These are phyloP conservation scores for Lipomyces lipofer DNA, from an alignment of 805 yeast genomes.

Conservation along the genomic window DNA sequence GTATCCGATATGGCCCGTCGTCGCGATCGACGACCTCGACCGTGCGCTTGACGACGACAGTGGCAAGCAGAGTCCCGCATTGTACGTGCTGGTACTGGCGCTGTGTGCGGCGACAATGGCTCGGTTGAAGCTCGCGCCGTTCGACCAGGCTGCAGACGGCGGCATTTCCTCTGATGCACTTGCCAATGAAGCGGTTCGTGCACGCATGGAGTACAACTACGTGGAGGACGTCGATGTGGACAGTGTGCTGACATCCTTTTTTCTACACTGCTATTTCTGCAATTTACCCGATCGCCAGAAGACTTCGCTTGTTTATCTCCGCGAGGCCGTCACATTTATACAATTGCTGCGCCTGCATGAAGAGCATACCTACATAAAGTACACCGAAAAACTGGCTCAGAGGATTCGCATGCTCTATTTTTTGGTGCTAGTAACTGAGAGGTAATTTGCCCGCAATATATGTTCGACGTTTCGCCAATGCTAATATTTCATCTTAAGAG, in stretches of 20 bases:
- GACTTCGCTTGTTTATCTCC: not conserved
- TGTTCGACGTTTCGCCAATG: not conserved
- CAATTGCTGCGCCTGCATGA: not conserved
- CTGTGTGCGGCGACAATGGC: conserved; percentile 1
- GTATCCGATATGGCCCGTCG: not conserved
- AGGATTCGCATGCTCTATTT: not conserved
- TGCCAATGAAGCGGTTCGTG: not conserved
- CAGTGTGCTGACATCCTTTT: not conserved
- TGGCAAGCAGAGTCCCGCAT: not conserved
- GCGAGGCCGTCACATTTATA: conserved; percentile 1
- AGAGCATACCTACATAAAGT: not conserved
- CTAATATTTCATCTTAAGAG: not conserved
- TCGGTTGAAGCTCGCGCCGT: not conserved
- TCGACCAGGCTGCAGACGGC: not conserved
- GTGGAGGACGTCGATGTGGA: not conserved
- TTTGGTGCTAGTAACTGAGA: not conserved
- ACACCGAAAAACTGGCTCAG: not conserved
- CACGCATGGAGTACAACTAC: not conserved
- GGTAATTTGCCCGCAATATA: not conserved
- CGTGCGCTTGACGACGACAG: not conserved
- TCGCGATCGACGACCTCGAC: not conserved
- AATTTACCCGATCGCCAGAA: not conserved
- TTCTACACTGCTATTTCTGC: not conserved
- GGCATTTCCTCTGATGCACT: not conserved
- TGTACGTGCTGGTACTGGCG: not conserved